These are phyloP conservation scores for Ceratorhiza oryzae-sativae DNA, from an alignment of 1,284 basidiomycete genomes.

Conservation along the genomic window DNA sequence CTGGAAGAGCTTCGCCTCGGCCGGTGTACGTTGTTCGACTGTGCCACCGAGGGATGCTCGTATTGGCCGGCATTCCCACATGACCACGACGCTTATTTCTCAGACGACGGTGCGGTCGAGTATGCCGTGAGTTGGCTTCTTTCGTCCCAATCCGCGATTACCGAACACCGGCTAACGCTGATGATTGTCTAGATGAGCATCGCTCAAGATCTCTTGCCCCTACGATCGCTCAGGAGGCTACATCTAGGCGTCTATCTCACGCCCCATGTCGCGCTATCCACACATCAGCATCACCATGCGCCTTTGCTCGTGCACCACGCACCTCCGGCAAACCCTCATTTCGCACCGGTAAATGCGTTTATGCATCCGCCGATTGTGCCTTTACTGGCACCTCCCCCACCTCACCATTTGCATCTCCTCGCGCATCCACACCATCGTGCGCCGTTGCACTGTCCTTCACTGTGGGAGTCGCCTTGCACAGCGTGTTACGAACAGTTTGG, in stretches of 20 bases:
- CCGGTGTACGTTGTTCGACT: constrained; percentile 35
- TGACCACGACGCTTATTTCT: constrained; percentile 37
- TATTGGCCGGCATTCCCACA: constrained; percentile 37
- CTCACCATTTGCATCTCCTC: constrained; percentile 39
- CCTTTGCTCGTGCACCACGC: background rate
- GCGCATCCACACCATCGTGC: constrained; percentile 41
- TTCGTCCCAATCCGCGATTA: background rate
- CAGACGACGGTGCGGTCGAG: constrained; percentile 30
- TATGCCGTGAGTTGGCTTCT: constrained; percentile 17
- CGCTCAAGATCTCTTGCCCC: constrained; percentile 29
- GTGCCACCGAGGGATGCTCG: constrained; percentile 30
- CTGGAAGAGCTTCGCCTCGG: constrained; percentile 26
- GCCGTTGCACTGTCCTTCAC: background rate
- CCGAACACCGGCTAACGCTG: constrained; percentile 9
- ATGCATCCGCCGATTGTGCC: background rate
- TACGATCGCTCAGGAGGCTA: constrained; percentile 10
- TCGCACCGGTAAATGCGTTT: background rate
- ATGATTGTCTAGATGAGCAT: background rate
- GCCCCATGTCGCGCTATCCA: constrained; percentile 13
- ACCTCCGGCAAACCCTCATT: background rate
- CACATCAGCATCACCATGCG: constrained; percentile 30
- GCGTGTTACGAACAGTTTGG: constrained; percentile 25
- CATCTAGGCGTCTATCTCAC: constrained; percentile 35
- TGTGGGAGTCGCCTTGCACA: constrained; percentile 43
- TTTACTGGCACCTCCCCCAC: constrained; percentile 41